Conservation (phyloP, 176 grass and related monocot species). For the Oryza longistaminata region DNA sequence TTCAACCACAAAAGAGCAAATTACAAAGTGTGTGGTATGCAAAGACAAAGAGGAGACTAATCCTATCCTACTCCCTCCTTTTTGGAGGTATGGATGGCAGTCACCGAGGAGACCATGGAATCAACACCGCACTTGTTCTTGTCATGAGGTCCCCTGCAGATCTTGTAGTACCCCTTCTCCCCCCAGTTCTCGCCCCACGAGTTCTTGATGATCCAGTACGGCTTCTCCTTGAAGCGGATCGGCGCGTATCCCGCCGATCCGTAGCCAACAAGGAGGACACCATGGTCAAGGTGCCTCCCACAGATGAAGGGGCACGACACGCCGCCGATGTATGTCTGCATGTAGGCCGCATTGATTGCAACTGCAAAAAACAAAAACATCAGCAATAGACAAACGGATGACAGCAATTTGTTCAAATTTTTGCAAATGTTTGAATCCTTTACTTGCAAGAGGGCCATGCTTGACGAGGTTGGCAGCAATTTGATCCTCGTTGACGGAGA, state of each 20-base stretch:
- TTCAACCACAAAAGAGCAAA: slow-evolving; percentile 4
- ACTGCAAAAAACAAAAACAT: slow-evolving; percentile 55
- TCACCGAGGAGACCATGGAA: slow-evolving; percentile 78
- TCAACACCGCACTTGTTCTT: slow-evolving; percentile 67
- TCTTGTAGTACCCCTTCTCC: slow-evolving; percentile 78
- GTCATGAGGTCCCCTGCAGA: slow-evolving; percentile 60
- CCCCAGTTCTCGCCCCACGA: slow-evolving; percentile 90
- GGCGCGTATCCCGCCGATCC: slow-evolving; percentile 70
- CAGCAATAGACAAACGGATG: not conserved
- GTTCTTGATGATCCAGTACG: slow-evolving; percentile 97
- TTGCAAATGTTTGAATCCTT: slow-evolving; percentile 38
- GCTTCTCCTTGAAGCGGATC: slow-evolving; percentile 84
- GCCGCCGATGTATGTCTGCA: slow-evolving; percentile 92
- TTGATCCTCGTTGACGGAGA: slow-evolving; percentile 67
- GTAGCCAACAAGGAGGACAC: slow-evolving; percentile 80
- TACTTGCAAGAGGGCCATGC: slow-evolving; percentile 82
- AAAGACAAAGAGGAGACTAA: not conserved
- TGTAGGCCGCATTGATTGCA: slow-evolving; percentile 77
- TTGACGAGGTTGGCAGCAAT: slow-evolving; percentile 83
- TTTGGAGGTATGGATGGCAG: slow-evolving; percentile 52
- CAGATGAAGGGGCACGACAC: slow-evolving; percentile 87
- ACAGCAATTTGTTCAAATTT: not conserved
- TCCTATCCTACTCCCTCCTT: slow-evolving; percentile 29
- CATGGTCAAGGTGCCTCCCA: slow-evolving; percentile 80
- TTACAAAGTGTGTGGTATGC: slow-evolving; percentile 16